Base-by-base conservation (phyloP, 2,329 filamentous ascomycete species). In the Leptographium lundbergii region DNA sequence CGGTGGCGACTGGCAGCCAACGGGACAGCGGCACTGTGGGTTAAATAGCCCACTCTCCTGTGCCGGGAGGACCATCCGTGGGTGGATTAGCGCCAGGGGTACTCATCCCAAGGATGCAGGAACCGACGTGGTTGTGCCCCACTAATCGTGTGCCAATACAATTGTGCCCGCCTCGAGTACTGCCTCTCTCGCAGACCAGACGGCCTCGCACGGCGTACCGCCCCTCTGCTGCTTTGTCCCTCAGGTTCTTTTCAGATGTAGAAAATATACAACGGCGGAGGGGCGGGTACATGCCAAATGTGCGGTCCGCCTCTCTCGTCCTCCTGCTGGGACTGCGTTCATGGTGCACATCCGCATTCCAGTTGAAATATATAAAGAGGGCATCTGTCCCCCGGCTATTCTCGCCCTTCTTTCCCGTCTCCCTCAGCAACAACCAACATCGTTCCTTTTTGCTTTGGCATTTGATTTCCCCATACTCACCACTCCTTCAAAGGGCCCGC, bases 21-120 rank as follows among this genome's bases (percentile, higher is more conserved):
- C 14, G 25, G 48, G 3, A 17, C 7, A 17, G 25, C 13, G 48
- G 48, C 47, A 50, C 48, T 51, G 48, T 51, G 48, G 48, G 48
- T n/a, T 36, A 54, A 54, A 54, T 54, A 6, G 3, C 53, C 22
- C 13, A 25, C 14, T 24, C 11, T 36, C 19, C 17, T 10, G 14
- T 50, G 47, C 22, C 56, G 56, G 56, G 56, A 58, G 50, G n/a
- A 50, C 56, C 50, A 58, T 54, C 56, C 56, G 36, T 19, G 48
- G 22, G 24, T 17, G 50, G 57, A 34, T n/a, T 58, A 58, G 57
- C 39, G 57, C 57, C 51, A 58, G 57, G 57, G 57, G 57, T 39
- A 53, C 22, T 42, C n/a, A 34, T 25, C 36, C 22, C 22, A 45
- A 34, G 51, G 29, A 57, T 22, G 55, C 42, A 57, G 55, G 45